Evolutionary conservation across 73 alveolate genomes (phyloP), one percentile per base, ranked within the genome.

Genomic region (Paramecium sonneborni): DNA sequence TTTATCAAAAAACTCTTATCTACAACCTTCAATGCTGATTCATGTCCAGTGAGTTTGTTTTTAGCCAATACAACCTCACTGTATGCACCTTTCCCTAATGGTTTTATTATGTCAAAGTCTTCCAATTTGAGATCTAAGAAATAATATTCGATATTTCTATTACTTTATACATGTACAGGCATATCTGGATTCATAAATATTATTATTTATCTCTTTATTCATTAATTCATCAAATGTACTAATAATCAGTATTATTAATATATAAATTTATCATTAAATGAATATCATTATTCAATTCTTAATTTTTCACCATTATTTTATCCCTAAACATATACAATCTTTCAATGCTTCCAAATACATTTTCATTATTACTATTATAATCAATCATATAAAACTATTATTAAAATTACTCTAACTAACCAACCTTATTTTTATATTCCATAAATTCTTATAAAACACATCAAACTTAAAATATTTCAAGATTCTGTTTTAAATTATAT

Each of bases 1-100:
- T 74, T 74, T 12, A 35, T 6, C 4, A 74, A 18, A 23, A 74
- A 74, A 35, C 34, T 74, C 46, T 74, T 74, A 18, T 74, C 87
- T 20, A 74, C 46, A 35, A 74, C 20, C 26, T 74, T 74, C 0
- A 74, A 38, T 2, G 87, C 87, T 32, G 87, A 74, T 32, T 35
- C 55, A 35, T 74, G 87, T 32, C 87, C 87, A 32, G 87, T 74
- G 39, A 74, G 20, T 35, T 38, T 74, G 57, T 35, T 74, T n/a
- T 74, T 74, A 35, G 67, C 87, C 28, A 74, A 74, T 2, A 74
- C 35, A 7, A 74, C 87, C 37, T 74, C 87, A 35, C 87, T 38
- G 18, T 74, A 74, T 15, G 87, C 56, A 0, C 87, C 87, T n/a
- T 74, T 32, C 7, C 87, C 87, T 35, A 74, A 38, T 12, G 68